Percentiles rank a stretch among this genome's conserved stretches.
phyloP scores from a whole-genome alignment of 2,329 filamentous ascomycete species.

The Aspergillus viridinutans region DNA sequence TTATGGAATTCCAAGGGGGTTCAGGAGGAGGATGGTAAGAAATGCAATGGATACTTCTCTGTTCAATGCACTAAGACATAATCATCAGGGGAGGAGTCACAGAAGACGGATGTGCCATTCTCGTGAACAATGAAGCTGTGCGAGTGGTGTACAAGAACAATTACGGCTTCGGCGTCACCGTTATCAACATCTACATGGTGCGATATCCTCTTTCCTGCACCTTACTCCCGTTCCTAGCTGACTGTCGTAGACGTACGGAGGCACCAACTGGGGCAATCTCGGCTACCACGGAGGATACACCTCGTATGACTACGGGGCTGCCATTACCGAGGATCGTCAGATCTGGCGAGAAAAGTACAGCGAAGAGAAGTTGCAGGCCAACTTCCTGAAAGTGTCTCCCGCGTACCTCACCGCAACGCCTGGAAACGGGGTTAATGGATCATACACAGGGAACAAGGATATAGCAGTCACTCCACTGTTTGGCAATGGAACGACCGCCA shows the following conservation, averaged over 20 bases:
- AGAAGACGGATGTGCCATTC: constrained; percentile 51
- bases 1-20: constrained; percentile 64
- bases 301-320: constrained; percentile 58
- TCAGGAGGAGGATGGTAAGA: constrained; percentile 65
- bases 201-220: constrained; percentile 1
- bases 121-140: constrained; percentile 70
- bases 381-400: constrained; percentile 69
- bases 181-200: constrained; percentile 75
- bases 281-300: constrained; percentile 65
- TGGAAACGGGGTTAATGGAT: constrained; percentile 36
- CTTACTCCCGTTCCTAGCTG: background rate
- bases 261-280: constrained; percentile 80
- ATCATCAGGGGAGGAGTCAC: background rate
- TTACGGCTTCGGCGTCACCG: constrained; percentile 60
- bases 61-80: background rate
- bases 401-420: constrained; percentile 62
- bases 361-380: constrained; percentile 70
- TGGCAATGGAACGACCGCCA: constrained; percentile 49
- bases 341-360: constrained; percentile 72
- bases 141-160: constrained; percentile 79
- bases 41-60: background rate
- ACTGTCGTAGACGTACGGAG: constrained; percentile 57
- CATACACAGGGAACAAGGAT: constrained; percentile 52
- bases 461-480: constrained; percentile 60
- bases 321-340: constrained; percentile 65